phyloP scores from a whole-genome alignment of 164 flowering plant species.

The Umbellularia californica region DNA sequence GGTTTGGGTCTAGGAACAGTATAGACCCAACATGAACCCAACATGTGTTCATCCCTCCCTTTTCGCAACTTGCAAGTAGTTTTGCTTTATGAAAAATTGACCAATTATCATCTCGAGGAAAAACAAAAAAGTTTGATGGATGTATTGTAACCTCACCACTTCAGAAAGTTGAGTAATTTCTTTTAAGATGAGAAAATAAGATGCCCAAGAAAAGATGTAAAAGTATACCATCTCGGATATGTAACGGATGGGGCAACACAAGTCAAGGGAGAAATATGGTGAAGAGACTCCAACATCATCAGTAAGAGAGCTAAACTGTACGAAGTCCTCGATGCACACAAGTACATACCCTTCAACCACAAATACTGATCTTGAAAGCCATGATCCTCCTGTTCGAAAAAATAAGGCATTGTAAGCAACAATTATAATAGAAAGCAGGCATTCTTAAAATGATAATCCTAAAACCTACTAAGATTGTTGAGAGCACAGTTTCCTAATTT shows the following conservation, averaged over 20 bases:
- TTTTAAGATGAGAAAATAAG: neutral
- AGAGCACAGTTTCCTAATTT: neutral
- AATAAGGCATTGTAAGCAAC: conserved; percentile 3
- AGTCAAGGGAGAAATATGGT: conserved; percentile 49
- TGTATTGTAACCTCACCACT: too few relatives aligned
- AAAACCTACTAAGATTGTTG: neutral
- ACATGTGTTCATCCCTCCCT: too few relatives aligned
- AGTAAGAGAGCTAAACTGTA: conserved; percentile 36
- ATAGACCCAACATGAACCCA: too few relatives aligned
- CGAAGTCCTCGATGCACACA: conserved; percentile 58
- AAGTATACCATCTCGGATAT: conserved; percentile 62
- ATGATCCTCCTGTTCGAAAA: conserved; percentile 40
- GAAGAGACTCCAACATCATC: conserved; percentile 21
- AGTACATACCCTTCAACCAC: conserved; percentile 47
- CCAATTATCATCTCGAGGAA: too few relatives aligned
- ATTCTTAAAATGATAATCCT: neutral
- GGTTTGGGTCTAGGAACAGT: too few relatives aligned
- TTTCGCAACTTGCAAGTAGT: too few relatives aligned
- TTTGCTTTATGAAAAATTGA: too few relatives aligned
- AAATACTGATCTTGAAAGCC: conserved; percentile 67
- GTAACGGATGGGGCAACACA: conserved; percentile 49
- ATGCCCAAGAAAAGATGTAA: neutral
- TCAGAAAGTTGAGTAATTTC: too few relatives aligned
- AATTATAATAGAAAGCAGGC: neutral
- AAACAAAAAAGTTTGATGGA: too few relatives aligned